phyloP scores from a whole-genome alignment of 139 green algal genomes.

The Chlamydomonas eustigma region DNA sequence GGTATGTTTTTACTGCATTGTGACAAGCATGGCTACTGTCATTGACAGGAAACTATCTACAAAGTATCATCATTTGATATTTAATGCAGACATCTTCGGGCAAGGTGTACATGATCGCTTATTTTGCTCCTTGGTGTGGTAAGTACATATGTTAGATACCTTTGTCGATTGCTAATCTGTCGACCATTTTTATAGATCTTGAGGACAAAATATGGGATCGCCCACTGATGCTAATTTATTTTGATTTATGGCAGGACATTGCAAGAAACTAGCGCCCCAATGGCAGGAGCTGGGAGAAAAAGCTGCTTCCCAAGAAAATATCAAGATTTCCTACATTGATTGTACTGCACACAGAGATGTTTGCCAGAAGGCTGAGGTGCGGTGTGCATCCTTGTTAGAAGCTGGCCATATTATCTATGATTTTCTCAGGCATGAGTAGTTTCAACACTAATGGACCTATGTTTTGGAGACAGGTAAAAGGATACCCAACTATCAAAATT shows the following conservation, averaged over 20 bases:
- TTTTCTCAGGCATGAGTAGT: too few relatives aligned
- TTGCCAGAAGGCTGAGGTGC: slow-evolving; percentile 51
- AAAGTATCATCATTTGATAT: not conserved
- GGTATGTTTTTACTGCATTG: not conserved
- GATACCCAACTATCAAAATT: slow-evolving; percentile 74
- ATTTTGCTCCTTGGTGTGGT: slow-evolving; percentile 67
- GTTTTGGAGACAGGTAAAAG: slow-evolving; percentile 69
- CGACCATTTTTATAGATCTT: too few relatives aligned
- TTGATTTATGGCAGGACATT: slow-evolving; percentile 52
- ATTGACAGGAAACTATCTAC: not conserved
- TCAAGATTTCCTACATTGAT: slow-evolving; percentile 59
- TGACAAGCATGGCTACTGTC: not conserved
- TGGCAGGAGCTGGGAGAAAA: slow-evolving; percentile 51
- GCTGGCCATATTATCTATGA: too few relatives aligned
- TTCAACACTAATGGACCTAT: too few relatives aligned
- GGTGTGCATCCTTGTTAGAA: too few relatives aligned
- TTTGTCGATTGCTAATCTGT: too few relatives aligned
- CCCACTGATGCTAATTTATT: too few relatives aligned
- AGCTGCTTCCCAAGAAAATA: slow-evolving; percentile 27
- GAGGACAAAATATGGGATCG: too few relatives aligned
- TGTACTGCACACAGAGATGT: slow-evolving; percentile 55
- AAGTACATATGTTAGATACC: slow-evolving; percentile 4
- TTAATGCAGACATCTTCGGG: slow-evolving; percentile 30
- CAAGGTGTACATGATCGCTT: slow-evolving; percentile 48
- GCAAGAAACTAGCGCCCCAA: slow-evolving; percentile 58